These are phyloP conservation scores for Spathaspora sp. DNA, from an alignment of 805 yeast genomes.

Conservation along the genomic window DNA sequence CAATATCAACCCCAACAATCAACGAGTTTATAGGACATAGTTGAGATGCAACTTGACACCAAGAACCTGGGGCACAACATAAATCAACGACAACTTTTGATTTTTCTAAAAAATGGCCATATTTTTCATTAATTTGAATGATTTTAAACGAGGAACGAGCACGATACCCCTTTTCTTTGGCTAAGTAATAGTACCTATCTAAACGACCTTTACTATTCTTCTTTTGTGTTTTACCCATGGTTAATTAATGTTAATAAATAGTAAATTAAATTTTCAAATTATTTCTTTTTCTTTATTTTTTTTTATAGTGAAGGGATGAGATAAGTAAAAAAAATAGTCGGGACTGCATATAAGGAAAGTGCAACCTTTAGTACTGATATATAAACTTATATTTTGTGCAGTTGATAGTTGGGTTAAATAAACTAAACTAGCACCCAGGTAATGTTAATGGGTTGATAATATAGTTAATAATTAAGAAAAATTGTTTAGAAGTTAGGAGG, in stretches of 20 bases:
- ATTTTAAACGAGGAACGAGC: constrained; percentile 98
- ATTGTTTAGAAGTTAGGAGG: too few species aligned
- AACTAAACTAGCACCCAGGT: too few species aligned
- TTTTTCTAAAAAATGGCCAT: constrained; percentile 90
- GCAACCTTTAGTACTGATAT: too few species aligned
- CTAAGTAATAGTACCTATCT: constrained; percentile 93
- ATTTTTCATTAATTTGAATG: constrained; percentile 92
- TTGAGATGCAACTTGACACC: constrained; percentile 98
- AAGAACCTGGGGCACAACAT: constrained; percentile 97
- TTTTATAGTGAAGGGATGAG: neutral
- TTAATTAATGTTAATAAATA: neutral
- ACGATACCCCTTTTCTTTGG: constrained; percentile 97
- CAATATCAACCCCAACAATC: constrained; percentile 98
- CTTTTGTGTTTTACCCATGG: constrained; percentile 90
- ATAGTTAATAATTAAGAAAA: too few species aligned
- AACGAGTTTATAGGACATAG: constrained; percentile 89
- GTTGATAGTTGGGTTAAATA: too few species aligned
- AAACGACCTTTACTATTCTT: constrained; percentile 98
- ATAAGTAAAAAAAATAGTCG: neutral
- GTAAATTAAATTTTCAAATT: neutral
- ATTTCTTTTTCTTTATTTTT: too few species aligned
- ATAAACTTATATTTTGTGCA: too few species aligned
- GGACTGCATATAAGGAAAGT: neutral
- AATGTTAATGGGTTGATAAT: too few species aligned
- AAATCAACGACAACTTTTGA: constrained; percentile 95